Base-by-base conservation (phyloP, 1,139 yeast species). In the Meyerozyma guilliermondii region DNA sequence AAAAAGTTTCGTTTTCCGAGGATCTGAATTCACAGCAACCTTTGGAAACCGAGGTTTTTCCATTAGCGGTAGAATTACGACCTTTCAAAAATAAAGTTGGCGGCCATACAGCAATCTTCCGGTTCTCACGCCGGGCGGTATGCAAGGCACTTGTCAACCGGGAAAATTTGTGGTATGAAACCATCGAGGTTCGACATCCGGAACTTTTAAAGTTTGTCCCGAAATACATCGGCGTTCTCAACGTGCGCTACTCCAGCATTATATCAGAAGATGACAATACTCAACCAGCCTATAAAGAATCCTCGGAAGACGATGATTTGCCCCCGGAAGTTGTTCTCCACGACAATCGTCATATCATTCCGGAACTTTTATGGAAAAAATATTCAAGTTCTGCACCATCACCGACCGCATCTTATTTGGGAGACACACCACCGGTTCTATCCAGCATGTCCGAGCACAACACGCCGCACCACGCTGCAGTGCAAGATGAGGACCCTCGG, bases 91-190 rank as follows among this genome's bases (percentile, higher is more conserved):
- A 92, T 58, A 87, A 87, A 57, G 98, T 94, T 7, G 99, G 99
- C 8, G 99, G 99, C 0, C 99, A 94, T 60, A 92, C 97, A 0
- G 97, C 98, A 1, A 89, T 94, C 39, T 94, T 92, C 64, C 76
- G 92, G 49, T 92, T 92, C 58, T 85, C 95, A 7, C 85, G 83
- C 52, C 73, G 87, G 45, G 98, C 98, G 0, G 96, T 94, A n/a
- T 92, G 98, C 63, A 94, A 94, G 62, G 94, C 95, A 1, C 68
- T 92, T 47, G 87, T 89, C 48, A 88, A 88, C 54, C 72, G 96
- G 48, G 99, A 94, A 58, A 87, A 92, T 60, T 66, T 74, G 48
- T 91, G 95, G 83, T 94, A 94, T 61, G 98, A 94, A 60, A 80
- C 84, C 5, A 83, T 92, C 39, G 97, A 92, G 63, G 63, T 72